A percentile compares a stretch with the other conserved stretches of the same genome.
These are phyloP conservation scores for Phialophora macrospora DNA, from an alignment of 2,329 filamentous ascomycete species.

Conservation along the genomic window DNA sequence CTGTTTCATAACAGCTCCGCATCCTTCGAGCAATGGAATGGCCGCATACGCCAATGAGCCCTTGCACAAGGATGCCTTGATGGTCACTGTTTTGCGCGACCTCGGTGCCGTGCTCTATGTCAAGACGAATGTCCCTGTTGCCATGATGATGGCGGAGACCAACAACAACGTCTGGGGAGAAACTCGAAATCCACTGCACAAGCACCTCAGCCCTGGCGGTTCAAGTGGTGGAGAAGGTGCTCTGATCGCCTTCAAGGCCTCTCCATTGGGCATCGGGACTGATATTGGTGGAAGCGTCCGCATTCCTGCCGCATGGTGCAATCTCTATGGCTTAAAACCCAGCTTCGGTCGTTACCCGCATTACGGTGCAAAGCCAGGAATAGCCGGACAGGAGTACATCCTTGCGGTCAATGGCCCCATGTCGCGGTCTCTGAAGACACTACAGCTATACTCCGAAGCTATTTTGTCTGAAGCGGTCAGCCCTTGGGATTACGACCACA, in stretches of 20 bases:
- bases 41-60: constrained; percentile 46
- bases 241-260: constrained; percentile 44
- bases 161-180: constrained; percentile 52
- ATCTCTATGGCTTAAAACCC: constrained; percentile 49
- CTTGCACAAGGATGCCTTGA: constrained; percentile 39
- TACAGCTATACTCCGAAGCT: constrained; percentile 46
- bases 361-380: constrained; percentile 46
- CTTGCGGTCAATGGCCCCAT: constrained; percentile 48
- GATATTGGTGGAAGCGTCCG: constrained; percentile 52
- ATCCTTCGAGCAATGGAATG: constrained; percentile 47
- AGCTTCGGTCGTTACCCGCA: constrained; percentile 48
- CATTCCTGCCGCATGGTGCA: constrained; percentile 47
- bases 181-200: constrained; percentile 47
- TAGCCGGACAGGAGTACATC: constrained; percentile 49
- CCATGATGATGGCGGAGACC: constrained; percentile 53
- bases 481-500: constrained; percentile 49
- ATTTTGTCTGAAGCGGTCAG: constrained; percentile 43
- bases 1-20: constrained; percentile 37
- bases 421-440: constrained; percentile 43
- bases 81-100: constrained; percentile 48
- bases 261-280: constrained; percentile 45
- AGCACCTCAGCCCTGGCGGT: constrained; percentile 44
- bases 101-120: constrained; percentile 57
- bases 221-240: constrained; percentile 47
- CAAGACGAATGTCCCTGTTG: constrained; percentile 60